Conservation (phyloP, 352 stramenopile species). For the Pseudoperonospora humuli region DNA sequence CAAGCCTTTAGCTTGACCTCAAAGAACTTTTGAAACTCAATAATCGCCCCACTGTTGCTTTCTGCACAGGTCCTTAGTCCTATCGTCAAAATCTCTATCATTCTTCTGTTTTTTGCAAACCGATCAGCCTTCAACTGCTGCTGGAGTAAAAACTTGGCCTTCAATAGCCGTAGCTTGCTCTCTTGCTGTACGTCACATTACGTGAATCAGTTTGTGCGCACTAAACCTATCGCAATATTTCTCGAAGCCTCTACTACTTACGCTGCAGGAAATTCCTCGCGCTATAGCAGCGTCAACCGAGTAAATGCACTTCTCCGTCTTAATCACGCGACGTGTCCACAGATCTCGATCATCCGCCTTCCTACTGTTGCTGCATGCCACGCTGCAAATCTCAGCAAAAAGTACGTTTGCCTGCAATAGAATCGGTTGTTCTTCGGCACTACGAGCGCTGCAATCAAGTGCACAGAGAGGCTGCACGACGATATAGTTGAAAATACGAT, state of each 20-base stretch:
- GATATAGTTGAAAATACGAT: neutral
- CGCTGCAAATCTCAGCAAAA: conserved; percentile 49
- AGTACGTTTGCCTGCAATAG: conserved; percentile 33
- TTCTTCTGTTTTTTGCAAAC: conserved; percentile 23
- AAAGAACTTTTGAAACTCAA: conserved; percentile 42
- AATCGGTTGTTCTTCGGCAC: conserved; percentile 16
- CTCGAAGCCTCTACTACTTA: neutral
- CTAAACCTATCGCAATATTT: neutral
- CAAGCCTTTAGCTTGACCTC: conserved; percentile 37
- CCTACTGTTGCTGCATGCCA: conserved; percentile 29
- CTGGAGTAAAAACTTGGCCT: conserved; percentile 46
- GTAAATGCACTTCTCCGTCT: conserved; percentile 38
- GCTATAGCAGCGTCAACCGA: conserved; percentile 16
- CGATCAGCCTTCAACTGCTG: conserved; percentile 39
- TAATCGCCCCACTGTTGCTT: conserved; percentile 3
- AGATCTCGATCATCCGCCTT: conserved; percentile 42
- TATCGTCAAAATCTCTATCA: conserved; percentile 44
- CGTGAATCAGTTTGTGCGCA: conserved; percentile 3
- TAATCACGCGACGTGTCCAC: conserved; percentile 40
- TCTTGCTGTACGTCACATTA: conserved; percentile 15
- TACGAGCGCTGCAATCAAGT: conserved; percentile 9
- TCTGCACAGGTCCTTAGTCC: conserved; percentile 28
- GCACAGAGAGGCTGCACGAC: conserved; percentile 26
- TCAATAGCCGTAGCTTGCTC: conserved; percentile 40
- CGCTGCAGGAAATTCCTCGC: conserved; percentile 14